Evolutionary conservation across 23 red algal species (phyloP).

Genomic region (Pyropia yezoensis): DNA sequence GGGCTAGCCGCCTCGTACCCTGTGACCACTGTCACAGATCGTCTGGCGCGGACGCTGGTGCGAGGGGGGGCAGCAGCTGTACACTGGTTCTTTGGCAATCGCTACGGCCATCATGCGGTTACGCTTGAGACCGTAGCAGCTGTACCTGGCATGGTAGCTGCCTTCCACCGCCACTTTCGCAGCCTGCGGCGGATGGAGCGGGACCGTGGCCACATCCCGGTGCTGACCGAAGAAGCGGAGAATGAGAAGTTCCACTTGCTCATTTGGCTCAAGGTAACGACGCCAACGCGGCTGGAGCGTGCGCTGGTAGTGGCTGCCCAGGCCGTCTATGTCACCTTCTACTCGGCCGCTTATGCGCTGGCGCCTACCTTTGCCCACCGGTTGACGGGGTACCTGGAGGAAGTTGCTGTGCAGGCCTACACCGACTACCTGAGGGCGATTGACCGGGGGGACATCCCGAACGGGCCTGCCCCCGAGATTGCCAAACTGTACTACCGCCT

Average conservation of each 20-base stretch:
- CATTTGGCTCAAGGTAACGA: slow-evolving; percentile 72
- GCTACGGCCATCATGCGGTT: slow-evolving; percentile 91
- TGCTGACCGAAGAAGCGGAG: slow-evolving; percentile 88
- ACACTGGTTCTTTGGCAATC: slow-evolving; percentile 74
- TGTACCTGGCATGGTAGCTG: slow-evolving; percentile 84
- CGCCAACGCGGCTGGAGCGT: slow-evolving; percentile 73
- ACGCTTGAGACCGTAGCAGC: slow-evolving; percentile 96
- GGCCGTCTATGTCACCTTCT: slow-evolving; percentile 78
- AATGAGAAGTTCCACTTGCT: slow-evolving; percentile 96
- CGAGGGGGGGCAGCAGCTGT: slow-evolving; percentile 1
- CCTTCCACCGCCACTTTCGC: slow-evolving; percentile 69
- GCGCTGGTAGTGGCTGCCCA: slow-evolving; percentile 72
- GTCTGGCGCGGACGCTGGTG: no score
- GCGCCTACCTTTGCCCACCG: slow-evolving; percentile 72
- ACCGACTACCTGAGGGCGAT: slow-evolving; percentile 79
- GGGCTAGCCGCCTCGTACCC: no score
- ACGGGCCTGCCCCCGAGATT: slow-evolving; percentile 79
- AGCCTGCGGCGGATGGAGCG: slow-evolving; percentile 73
- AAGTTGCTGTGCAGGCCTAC: slow-evolving; percentile 85
- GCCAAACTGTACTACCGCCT: slow-evolving; percentile 86
- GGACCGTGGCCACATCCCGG: slow-evolving; percentile 63
- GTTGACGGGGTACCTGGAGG: slow-evolving; percentile 91
- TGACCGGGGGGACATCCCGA: slow-evolving; percentile 72
- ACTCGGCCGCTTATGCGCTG: slow-evolving; percentile 56
- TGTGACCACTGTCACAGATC: no score